Evolutionary conservation across 306 rosid genomes (phyloP).

Genomic region (Ammopiptanthus mongolicus): DNA sequence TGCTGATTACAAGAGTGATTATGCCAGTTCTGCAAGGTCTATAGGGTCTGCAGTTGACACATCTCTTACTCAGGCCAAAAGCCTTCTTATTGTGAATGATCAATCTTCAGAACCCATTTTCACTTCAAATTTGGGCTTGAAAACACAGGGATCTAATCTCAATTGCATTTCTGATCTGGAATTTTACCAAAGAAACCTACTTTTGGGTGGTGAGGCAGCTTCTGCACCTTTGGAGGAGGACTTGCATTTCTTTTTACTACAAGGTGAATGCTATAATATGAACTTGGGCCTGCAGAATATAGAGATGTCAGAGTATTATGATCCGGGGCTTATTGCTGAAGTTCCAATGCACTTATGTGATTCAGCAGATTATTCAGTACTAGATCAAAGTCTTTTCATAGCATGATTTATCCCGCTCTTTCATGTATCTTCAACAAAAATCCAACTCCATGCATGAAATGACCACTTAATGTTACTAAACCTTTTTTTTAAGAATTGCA

Average conservation of each 20-base stretch:
- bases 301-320: slow-evolving; percentile 42
- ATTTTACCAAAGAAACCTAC: slow-evolving; percentile 28
- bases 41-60: slow-evolving; percentile 26
- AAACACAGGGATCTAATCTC: slow-evolving; percentile 34
- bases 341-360: slow-evolving; percentile 44
- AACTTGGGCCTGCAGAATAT: slow-evolving; percentile 40
- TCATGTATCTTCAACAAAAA: slow-evolving; percentile 19
- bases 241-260: slow-evolving; percentile 36
- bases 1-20: slow-evolving; percentile 30
- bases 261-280: slow-evolving; percentile 36
- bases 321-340: slow-evolving; percentile 46
- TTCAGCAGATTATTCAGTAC: slow-evolving; percentile 43
- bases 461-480: slow-evolving; percentile 16
- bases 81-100: slow-evolving; percentile 29
- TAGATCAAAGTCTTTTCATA: slow-evolving; percentile 63
- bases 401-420: slow-evolving; percentile 29
- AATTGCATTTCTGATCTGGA: slow-evolving; percentile 42
- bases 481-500: slow-evolving; percentile 18
- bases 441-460: slow-evolving; percentile 7
- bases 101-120: slow-evolving; percentile 41
- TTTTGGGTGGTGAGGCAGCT: slow-evolving; percentile 34
- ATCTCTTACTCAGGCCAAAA: slow-evolving; percentile 35
- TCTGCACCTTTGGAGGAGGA: slow-evolving; percentile 49
- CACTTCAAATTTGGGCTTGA: slow-evolving; percentile 34
- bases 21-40: slow-evolving; percentile 27